Conservation (phyloP, 345 rosid species). For the Eucalyptus lansdowneana region DNA sequence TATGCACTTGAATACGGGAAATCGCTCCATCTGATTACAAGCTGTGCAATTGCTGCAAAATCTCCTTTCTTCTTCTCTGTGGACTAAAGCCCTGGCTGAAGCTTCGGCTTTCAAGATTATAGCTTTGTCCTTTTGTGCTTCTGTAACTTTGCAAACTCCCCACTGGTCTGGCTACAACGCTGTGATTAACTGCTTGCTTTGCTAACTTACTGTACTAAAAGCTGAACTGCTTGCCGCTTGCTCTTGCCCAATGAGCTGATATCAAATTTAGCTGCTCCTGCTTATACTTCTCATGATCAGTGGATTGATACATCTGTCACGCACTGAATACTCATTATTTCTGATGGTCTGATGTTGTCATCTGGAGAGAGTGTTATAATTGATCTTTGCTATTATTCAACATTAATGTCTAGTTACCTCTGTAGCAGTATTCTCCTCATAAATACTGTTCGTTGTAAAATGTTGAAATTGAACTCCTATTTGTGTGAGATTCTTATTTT, state of each 20-base stretch:
- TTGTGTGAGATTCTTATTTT: neutral
- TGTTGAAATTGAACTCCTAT: neutral
- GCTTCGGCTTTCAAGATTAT: neutral
- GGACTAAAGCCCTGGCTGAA: neutral
- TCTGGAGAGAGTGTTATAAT: neutral
- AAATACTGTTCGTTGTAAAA: neutral
- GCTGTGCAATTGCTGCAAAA: neutral
- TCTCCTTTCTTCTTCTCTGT: neutral
- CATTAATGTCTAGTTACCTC: neutral
- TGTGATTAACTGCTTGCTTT: neutral
- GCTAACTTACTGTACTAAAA: neutral
- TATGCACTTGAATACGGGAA: neutral
- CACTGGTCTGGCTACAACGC: neutral
- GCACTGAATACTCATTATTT: neutral
- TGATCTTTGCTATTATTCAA: neutral
- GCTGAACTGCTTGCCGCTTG: neutral
- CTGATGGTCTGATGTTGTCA: neutral
- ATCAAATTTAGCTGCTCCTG: neutral
- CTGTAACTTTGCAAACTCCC: neutral
- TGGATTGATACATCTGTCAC: neutral
- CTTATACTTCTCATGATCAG: neutral
- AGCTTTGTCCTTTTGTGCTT: neutral
- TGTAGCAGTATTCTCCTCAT: neutral
- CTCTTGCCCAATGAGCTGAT: neutral
- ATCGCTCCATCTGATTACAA: neutral